These are phyloP conservation scores for Xylaria sp. DNA, from an alignment of 2,329 filamentous ascomycete genomes.

Conservation along the genomic window DNA sequence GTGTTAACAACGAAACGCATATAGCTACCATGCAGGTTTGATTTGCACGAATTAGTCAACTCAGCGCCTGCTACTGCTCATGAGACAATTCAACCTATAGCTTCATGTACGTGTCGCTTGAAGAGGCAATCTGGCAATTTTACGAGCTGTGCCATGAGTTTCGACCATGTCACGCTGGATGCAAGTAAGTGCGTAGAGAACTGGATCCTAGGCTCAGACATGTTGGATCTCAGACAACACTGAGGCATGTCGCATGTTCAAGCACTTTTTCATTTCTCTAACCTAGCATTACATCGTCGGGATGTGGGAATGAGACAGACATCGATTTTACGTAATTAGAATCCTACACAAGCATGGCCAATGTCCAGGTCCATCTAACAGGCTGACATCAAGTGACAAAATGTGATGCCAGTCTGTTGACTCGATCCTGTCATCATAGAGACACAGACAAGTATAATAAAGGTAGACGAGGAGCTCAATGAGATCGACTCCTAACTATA, in stretches of 20 bases:
- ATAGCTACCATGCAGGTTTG: neutral
- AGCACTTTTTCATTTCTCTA: neutral
- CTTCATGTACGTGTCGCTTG: neutral
- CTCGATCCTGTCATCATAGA: no score
- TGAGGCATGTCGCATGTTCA: neutral
- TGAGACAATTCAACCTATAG: neutral
- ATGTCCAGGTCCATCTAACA: neutral
- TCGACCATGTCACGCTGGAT: neutral
- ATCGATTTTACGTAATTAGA: neutral
- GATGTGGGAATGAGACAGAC: neutral
- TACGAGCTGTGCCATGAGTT: no score
- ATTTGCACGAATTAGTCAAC: neutral
- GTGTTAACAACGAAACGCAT: neutral
- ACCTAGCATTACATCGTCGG: neutral
- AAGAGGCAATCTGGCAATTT: no score
- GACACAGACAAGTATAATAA: no score
- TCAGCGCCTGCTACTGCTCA: neutral
- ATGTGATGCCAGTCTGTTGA: no score
- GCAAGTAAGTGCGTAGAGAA: neutral
- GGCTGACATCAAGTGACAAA: no score
- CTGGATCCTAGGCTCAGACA: neutral
- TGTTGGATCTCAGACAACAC: neutral
- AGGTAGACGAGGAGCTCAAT: no score
- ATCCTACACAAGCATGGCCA: neutral
- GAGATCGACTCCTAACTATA: no score